Percentiles rank a stretch among this genome's conserved stretches.
phyloP scores from a whole-genome alignment of 2,329 filamentous ascomycete species.

The Colletotrichum sidae region DNA sequence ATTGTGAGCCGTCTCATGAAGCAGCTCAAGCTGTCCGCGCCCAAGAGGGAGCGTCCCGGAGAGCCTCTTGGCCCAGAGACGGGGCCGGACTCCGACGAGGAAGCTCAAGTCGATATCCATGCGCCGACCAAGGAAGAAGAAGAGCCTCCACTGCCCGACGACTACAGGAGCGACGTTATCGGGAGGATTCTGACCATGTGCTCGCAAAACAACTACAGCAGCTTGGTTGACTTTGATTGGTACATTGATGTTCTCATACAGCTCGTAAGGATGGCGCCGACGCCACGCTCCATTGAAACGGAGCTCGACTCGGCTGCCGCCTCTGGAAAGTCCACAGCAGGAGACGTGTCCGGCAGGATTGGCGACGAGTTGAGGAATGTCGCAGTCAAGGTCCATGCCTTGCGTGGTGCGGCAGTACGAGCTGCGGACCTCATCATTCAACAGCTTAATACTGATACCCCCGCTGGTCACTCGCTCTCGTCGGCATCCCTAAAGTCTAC shows the following conservation, averaged over 20 bases:
- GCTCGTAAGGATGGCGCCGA: conserved; percentile 77
- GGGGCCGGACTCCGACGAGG: conserved; percentile 62
- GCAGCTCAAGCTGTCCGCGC: conserved; percentile 78
- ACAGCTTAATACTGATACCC: conserved; percentile 64
- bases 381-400: conserved; percentile 88
- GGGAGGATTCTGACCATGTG: conserved; percentile 89
- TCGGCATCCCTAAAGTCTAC: conserved; percentile 79
- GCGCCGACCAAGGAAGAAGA: conserved; percentile 50
- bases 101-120: conserved; percentile 57
- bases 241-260: conserved; percentile 92
- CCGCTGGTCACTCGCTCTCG: conserved; percentile 66
- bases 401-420: conserved; percentile 82
- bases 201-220: conserved; percentile 86
- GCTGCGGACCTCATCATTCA: conserved; percentile 83
- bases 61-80: conserved; percentile 58
- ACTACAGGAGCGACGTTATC: conserved; percentile 88
- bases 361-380: conserved; percentile 90
- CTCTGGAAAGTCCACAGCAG: conserved; percentile 44
- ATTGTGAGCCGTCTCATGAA: conserved; percentile 90
- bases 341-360: conserved; percentile 75
- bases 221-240: conserved; percentile 94
- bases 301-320: conserved; percentile 48
- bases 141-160: conserved; percentile 78
- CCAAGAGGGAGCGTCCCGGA: conserved; percentile 59
- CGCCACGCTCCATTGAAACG: conserved; percentile 54